Percentiles rank a stretch among this genome's conserved stretches.
phyloP scores from a whole-genome alignment of 1,284 basidiomycete species.

The Cutaneotrichosporon cavernicola region DNA sequence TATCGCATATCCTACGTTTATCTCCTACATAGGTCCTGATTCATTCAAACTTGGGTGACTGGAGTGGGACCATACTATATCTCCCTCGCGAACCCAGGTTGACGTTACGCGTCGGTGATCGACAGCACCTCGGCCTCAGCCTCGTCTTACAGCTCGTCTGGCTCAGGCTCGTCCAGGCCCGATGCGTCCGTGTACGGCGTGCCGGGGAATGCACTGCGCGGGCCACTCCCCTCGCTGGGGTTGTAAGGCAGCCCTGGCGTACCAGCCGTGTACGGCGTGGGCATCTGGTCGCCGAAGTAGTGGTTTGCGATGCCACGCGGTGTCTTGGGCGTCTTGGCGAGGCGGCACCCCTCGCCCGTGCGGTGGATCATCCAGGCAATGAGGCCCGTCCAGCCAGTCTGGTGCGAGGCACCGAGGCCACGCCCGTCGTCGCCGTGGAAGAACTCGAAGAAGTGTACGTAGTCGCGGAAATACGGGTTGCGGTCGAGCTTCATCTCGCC shows the following conservation, averaged over 20 bases:
- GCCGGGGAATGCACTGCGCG: conserved; percentile 22
- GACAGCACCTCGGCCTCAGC: too few species aligned
- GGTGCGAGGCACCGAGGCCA: conserved; percentile 93
- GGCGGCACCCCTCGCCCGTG: conserved; percentile 72
- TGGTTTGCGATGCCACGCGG: conserved; percentile 73
- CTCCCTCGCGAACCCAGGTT: too few species aligned
- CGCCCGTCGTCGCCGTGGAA: conserved; percentile 92
- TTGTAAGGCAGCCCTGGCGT: conserved; percentile 42
- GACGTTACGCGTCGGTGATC: too few species aligned
- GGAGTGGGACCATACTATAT: too few species aligned
- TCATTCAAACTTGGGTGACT: too few species aligned
- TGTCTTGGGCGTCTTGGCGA: conserved; percentile 82
- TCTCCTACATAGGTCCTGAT: not conserved
- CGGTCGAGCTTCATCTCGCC: conserved; percentile 81
- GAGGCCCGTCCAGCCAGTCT: conserved; percentile 94
- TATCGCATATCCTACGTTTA: not conserved
- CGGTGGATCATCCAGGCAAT: conserved; percentile 86
- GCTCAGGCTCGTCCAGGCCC: conserved; percentile 41
- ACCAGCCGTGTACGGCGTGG: conserved; percentile 47
- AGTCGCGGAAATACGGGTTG: conserved; percentile 95
- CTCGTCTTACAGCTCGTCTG: conserved; percentile 37
- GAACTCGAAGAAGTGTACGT: conserved; percentile 63
- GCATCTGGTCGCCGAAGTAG: conserved; percentile 76
- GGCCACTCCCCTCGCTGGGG: conserved; percentile 21
- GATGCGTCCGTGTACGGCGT: conserved; percentile 46